These are phyloP conservation scores for Mycena vitilis DNA, from an alignment of 768 basidiomycete species.

Conservation along the genomic window DNA sequence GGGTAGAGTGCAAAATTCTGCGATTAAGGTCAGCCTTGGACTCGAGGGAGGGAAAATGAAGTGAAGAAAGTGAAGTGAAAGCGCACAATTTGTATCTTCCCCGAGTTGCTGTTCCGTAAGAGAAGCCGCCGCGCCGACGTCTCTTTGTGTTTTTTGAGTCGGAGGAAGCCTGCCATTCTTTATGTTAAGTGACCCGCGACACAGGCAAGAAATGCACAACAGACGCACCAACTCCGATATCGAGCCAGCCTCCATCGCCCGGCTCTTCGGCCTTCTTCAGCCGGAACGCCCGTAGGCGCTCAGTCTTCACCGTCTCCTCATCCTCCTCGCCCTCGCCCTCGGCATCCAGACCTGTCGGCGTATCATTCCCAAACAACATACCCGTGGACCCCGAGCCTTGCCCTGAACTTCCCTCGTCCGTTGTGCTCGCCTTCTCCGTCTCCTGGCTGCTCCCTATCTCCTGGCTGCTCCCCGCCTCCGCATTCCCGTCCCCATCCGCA, in stretches of 20 bases:
- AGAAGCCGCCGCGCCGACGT: constrained; percentile 69
- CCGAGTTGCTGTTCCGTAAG: constrained; percentile 78
- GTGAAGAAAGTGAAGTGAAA: neutral
- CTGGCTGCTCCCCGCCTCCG: constrained; percentile 33
- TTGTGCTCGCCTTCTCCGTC: constrained; percentile 33
- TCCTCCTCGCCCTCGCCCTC: constrained; percentile 84
- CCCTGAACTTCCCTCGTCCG: constrained; percentile 6
- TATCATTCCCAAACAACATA: constrained; percentile 31
- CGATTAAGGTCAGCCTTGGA: neutral
- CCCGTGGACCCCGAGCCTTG: constrained; percentile 16
- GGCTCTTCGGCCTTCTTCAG: constrained; percentile 63
- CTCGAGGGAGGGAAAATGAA: constrained; percentile 12
- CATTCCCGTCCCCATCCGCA: constrained; percentile 38
- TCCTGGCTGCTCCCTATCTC: constrained; percentile 40
- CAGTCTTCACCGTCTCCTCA: constrained; percentile 72
- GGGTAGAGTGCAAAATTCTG: constrained; percentile 82
- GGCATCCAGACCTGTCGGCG: constrained; percentile 42
- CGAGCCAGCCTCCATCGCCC: constrained; percentile 65
- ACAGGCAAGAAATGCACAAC: too few species aligned
- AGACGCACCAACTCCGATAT: constrained; percentile 72
- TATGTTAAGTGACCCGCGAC: neutral
- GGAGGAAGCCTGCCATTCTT: constrained; percentile 63
- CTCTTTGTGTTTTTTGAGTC: constrained; percentile 81
- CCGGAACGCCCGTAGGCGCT: constrained; percentile 72
- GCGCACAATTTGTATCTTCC: constrained; percentile 80